phyloP scores from a whole-genome alignment of 2,329 filamentous ascomycete genomes.

The Pseudogymnoascus sp. region DNA sequence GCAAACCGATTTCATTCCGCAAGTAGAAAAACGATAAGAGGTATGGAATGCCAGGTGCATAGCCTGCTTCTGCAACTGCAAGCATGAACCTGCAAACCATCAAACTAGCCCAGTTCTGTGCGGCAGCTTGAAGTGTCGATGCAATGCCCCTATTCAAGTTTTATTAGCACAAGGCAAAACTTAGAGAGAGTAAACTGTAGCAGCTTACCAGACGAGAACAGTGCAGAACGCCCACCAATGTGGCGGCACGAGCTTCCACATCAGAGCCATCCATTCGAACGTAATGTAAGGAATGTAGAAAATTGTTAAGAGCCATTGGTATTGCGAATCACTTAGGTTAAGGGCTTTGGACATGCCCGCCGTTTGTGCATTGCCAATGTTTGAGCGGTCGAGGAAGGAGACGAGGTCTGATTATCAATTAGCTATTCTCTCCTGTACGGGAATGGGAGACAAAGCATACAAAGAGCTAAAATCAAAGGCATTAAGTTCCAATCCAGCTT shows the following conservation, averaged over 20 bases:
- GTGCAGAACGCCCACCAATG: conserved; percentile 25
- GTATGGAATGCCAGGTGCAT: conserved; percentile 26
- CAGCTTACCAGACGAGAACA: conserved; percentile 35
- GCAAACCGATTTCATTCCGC: conserved; percentile 27
- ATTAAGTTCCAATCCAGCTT: too few relatives aligned
- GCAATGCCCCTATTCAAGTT: conserved; percentile 32
- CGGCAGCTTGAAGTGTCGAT: conserved; percentile 37
- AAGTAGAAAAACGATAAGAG: conserved; percentile 31
- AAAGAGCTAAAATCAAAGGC: too few relatives aligned
- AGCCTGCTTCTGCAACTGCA: conserved; percentile 27
- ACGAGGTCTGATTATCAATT: conserved; percentile 10
- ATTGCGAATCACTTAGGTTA: conserved; percentile 12
- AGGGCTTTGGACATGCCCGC: conserved; percentile 15
- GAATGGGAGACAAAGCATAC: too few relatives aligned
- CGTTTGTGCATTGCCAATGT: conserved; percentile 22
- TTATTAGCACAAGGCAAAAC: neutral
- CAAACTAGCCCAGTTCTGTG: conserved; percentile 14
- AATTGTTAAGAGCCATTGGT: conserved; percentile 15
- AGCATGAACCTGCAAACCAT: conserved; percentile 20
- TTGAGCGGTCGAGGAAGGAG: conserved; percentile 18
- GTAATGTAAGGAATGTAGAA: conserved; percentile 18
- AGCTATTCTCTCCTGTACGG: too few relatives aligned
- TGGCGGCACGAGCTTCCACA: conserved; percentile 25
- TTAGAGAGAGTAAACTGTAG: conserved; percentile 23
- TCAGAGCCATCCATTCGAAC: conserved; percentile 17